Conservation (phyloP, 495 filamentous ascomycete species). For the Aspergillus heteromorphus region DNA sequence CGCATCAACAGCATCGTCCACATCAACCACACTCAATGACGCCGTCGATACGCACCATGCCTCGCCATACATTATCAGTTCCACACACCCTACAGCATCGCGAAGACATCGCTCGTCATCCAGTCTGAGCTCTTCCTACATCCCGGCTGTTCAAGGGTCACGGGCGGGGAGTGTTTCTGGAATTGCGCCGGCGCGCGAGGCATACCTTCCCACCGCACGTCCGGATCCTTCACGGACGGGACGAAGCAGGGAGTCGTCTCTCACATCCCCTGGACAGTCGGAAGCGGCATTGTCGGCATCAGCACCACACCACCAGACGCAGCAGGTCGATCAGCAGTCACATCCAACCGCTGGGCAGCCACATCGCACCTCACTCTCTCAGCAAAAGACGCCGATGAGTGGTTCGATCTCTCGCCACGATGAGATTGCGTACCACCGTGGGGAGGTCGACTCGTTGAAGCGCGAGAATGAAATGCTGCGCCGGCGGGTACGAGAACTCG, state of each 20-base stretch:
- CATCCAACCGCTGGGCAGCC: slow-evolving; percentile 24
- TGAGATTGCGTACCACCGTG: slow-evolving; percentile 61
- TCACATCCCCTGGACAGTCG: slow-evolving; percentile 40
- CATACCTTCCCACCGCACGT: slow-evolving; percentile 19
- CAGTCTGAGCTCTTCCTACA: slow-evolving; percentile 50
- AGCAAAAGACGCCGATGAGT: slow-evolving; percentile 22
- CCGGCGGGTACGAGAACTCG: slow-evolving; percentile 67
- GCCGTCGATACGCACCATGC: slow-evolving; percentile 39
- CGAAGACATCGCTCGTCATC: slow-evolving; percentile 62
- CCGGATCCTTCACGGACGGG: slow-evolving; percentile 22
- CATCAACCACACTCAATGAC: slow-evolving; percentile 57
- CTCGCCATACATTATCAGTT: slow-evolving; percentile 44
- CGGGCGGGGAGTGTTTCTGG: slow-evolving; percentile 41
- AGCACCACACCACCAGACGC: slow-evolving; percentile 20
- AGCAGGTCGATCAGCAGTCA: slow-evolving; percentile 26
- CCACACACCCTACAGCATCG: slow-evolving; percentile 50
- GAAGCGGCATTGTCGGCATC: slow-evolving; percentile 32
- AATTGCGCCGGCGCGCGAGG: slow-evolving; percentile 44
- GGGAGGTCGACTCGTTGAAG: slow-evolving; percentile 68
- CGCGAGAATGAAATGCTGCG: slow-evolving; percentile 76
- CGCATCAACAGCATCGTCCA: slow-evolving; percentile 72
- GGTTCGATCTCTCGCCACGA: slow-evolving; percentile 49
- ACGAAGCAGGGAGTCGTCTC: slow-evolving; percentile 39
- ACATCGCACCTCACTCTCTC: slow-evolving; percentile 29
- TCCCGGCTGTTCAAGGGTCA: slow-evolving; percentile 41